Evolutionary conservation across 441 rosid genomes (phyloP), one percentile per base, ranked within the genome.

Genomic region (Brassica balearica): DNA sequence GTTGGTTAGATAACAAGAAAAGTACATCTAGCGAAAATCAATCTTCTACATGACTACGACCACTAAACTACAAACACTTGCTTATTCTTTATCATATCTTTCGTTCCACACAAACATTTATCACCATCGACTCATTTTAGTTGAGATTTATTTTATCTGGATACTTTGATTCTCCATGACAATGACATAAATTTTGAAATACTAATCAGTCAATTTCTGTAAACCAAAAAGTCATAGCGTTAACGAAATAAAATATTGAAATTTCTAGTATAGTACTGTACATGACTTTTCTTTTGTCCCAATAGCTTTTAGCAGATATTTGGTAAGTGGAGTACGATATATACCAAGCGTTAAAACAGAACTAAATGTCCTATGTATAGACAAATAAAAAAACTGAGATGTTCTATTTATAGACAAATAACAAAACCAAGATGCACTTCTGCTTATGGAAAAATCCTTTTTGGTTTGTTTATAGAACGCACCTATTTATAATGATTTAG

Each of bases 81-180:
- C 6, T 15, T 53, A 23, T 59, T 53, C 6, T 22, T 69, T 62
- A 48, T 32, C 11, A 22, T 58, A 14, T 55, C 5, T 62, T 23
- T 70, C 15, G 65, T 8, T 53, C 11, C 58, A 14, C 63, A n/a
- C 48, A 6, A 20, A 34, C 9, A 6, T 58, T 20, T 19, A 19
- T 56, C 12, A 56, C 58, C 43, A 70, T 25, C 65, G 38, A 51
- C 41, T 43, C 53, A 20, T 58, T 58, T 17, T 10, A 66, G n/a
- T 32, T 72, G 62, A 34, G 29, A 43, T 58, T 59, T 19, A 27
- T 72, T 32, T 70, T 29, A 68, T 17, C 60, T 17, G 27, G 76
- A 77, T 65, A 64, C 60, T 77, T 67, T 67, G 41, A 22, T 72
- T 72, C 11, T 72, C 2, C 56, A 20, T 72, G 72, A 77, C 62